These are phyloP conservation scores for Polygonum maritimum DNA, from an alignment of 148 eudicot species.

Conservation along the genomic window DNA sequence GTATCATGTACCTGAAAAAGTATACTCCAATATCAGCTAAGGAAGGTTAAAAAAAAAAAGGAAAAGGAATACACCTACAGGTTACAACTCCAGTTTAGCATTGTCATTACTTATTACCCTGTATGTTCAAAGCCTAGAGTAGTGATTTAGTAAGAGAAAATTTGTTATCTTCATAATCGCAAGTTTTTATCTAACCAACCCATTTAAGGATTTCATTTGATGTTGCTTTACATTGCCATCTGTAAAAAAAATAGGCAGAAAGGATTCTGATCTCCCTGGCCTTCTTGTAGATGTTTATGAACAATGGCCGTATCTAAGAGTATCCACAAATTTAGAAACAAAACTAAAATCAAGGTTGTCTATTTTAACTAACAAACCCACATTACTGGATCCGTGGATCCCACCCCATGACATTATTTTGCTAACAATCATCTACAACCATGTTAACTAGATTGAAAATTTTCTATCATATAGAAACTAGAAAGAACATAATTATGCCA, in stretches of 20 bases:
- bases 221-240: background rate
- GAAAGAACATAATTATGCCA: background rate
- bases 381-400: background rate
- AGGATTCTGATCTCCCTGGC: background rate
- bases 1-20: constrained; percentile 81
- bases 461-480: background rate
- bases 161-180: background rate
- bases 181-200: background rate
- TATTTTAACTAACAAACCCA: background rate
- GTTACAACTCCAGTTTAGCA: background rate
- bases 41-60: too few species aligned
- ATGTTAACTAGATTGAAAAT: background rate
- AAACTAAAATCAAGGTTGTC: background rate
- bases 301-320: background rate
- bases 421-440: background rate
- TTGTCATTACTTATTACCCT: background rate
- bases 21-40: background rate
- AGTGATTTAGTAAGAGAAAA: background rate
- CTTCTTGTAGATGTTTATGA: background rate
- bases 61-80: background rate
- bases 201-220: background rate
- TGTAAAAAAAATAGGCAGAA: background rate
- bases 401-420: background rate
- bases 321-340: background rate
- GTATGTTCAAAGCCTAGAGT: background rate